Conservation (phyloP, 768 basidiomycete species). For the Lentinula sp. region DNA sequence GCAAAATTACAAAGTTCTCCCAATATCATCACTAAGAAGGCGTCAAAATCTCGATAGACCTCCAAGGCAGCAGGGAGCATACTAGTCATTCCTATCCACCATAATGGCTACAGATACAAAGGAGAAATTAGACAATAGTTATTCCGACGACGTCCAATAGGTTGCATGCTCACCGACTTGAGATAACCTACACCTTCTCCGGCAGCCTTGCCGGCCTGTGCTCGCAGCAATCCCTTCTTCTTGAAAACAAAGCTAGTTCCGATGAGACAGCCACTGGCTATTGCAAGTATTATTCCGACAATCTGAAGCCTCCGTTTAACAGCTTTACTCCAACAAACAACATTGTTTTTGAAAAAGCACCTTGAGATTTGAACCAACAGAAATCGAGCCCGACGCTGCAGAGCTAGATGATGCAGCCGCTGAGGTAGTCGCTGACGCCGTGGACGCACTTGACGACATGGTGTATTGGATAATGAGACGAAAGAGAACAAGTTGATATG, state of each 20-base stretch:
- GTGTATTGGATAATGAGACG: too few relatives aligned
- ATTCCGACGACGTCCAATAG: not conserved
- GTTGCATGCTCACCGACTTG: conserved; percentile 64
- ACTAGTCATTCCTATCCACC: conserved; percentile 95
- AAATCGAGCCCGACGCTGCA: conserved; percentile 25
- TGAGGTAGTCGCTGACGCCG: conserved; percentile 5
- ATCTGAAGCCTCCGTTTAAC: conserved; percentile 31
- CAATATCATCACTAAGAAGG: conserved; percentile 73
- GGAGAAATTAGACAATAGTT: conserved; percentile 5
- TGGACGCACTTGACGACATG: not conserved
- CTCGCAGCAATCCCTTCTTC: conserved; percentile 86
- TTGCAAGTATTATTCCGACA: conserved; percentile 72
- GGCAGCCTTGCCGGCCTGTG: conserved; percentile 72
- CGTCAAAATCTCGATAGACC: not conserved
- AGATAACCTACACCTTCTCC: conserved; percentile 93
- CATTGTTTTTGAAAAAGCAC: conserved; percentile 19
- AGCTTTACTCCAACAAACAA: conserved; percentile 1
- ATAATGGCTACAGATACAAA: conserved; percentile 50
- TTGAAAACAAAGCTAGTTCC: conserved; percentile 95
- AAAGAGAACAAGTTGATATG: not conserved
- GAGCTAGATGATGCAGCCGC: conserved; percentile 20
- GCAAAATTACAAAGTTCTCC: conserved; percentile 87
- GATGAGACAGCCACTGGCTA: conserved; percentile 80
- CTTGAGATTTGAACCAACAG: conserved; percentile 45
- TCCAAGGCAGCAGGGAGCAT: conserved; percentile 14